Percentiles rank a stretch among this genome's conserved stretches.
These are phyloP conservation scores for Vigna reflexopilosa DNA, from an alignment of 306 rosid species.

Conservation along the genomic window DNA sequence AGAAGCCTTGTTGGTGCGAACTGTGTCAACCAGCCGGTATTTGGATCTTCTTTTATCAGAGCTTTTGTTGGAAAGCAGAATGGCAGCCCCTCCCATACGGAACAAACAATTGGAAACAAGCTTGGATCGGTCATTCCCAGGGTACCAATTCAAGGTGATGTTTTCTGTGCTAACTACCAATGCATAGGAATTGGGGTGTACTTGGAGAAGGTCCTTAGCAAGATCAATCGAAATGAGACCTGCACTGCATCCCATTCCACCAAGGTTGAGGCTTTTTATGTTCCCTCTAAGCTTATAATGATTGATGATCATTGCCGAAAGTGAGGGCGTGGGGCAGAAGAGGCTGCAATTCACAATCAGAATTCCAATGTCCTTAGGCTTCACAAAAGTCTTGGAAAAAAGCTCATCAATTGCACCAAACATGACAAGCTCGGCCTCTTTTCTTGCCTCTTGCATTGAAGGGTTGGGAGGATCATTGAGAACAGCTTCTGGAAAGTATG, in stretches of 20 bases:
- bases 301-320: conserved; percentile 83
- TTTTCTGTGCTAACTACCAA: conserved; percentile 84
- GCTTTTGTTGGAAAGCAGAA: conserved; percentile 76
- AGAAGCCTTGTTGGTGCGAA: conserved; percentile 81
- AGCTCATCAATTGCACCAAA: conserved; percentile 85
- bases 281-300: conserved; percentile 90
- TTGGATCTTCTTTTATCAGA: conserved; percentile 78
- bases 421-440: conserved; percentile 71
- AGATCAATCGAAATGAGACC: conserved; percentile 84
- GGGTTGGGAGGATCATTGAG: conserved; percentile 84
- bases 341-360: conserved; percentile 85
- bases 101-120: conserved; percentile 87
- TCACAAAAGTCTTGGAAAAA: conserved; percentile 66
- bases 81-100: conserved; percentile 88
- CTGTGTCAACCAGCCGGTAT: conserved; percentile 67
- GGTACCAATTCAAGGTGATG: conserved; percentile 87
- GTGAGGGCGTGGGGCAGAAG: conserved; percentile 88
- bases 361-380: conserved; percentile 81
- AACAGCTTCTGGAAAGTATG: conserved; percentile 85
- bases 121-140: conserved; percentile 84
- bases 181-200: conserved; percentile 85
- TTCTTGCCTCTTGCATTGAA: conserved; percentile 83
- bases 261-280: conserved; percentile 72
- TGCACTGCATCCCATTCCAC: conserved; percentile 95
- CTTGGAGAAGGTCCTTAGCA: conserved; percentile 89